phyloP scores from a whole-genome alignment of 192 early-diverging fungal genomes.

The Thoreauomyces humboldtii region DNA sequence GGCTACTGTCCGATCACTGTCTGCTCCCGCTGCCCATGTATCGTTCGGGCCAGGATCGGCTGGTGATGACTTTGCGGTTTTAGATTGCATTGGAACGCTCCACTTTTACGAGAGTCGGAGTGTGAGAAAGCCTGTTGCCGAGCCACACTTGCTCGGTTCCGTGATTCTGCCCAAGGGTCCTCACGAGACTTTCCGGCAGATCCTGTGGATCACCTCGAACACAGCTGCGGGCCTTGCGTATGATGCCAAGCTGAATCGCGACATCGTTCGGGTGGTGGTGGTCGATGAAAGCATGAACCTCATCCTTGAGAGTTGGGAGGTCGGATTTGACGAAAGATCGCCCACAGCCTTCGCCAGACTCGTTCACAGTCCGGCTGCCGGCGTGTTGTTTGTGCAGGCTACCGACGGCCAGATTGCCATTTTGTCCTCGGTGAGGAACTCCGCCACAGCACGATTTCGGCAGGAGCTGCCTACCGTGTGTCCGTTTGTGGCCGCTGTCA shows the following conservation, averaged over 20 bases:
- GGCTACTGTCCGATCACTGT: conserved; percentile 38
- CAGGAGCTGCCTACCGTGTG: conserved; percentile 43
- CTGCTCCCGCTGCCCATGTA: conserved; percentile 52
- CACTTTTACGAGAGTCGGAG: conserved; percentile 17
- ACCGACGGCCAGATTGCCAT: conserved; percentile 6
- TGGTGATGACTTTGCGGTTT: conserved; percentile 71
- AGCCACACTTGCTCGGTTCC: conserved; percentile 20
- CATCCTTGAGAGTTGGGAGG: too few species aligned
- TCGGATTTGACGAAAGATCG: background rate
- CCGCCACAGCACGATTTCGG: background rate
- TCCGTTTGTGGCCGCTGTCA: conserved; percentile 51
- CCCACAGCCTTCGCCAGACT: too few species aligned
- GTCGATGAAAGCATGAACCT: too few species aligned
- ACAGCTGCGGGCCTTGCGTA: conserved; percentile 50
- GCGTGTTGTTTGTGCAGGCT: background rate
- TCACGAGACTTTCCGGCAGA: conserved; percentile 50
- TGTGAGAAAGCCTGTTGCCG: conserved; percentile 36
- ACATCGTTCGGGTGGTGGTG: too few species aligned
- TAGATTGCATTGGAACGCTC: conserved; percentile 56
- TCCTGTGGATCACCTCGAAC: conserved; percentile 58
- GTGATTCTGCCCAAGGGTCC: background rate
- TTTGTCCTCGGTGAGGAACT: too few species aligned
- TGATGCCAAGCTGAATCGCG: background rate
- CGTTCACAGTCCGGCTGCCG: background rate
- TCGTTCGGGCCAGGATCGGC: conserved; percentile 58